Evolutionary conservation across 2,329 filamentous ascomycete species (phyloP).

Genomic region (Epichloe gansuensis): DNA sequence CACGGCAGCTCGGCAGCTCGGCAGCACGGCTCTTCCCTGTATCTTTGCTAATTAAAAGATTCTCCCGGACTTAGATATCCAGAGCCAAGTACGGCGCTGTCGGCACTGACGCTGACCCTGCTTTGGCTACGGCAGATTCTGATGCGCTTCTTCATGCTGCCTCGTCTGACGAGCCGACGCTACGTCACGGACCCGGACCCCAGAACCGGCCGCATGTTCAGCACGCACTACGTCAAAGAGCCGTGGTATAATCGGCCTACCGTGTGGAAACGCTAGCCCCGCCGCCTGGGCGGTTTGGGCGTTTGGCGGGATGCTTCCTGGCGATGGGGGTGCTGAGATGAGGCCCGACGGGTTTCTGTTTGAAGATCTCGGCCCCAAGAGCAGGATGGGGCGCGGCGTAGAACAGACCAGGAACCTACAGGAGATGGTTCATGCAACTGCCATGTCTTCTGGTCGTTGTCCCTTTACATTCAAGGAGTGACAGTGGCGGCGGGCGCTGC

Average conservation of each 20-base stretch:
- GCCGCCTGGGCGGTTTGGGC: conserved; percentile 34
- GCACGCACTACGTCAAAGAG: conserved; percentile 42
- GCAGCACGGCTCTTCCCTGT: no score
- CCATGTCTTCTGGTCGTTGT: background rate
- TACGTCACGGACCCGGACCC: conserved; percentile 36
- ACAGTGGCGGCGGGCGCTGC: background rate
- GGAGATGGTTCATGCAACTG: background rate
- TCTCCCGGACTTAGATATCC: conserved; percentile 24
- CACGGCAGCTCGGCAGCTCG: no score
- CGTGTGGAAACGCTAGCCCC: conserved; percentile 48
- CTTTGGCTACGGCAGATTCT: conserved; percentile 41
- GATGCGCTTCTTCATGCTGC: conserved; percentile 47
- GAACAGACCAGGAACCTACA: conserved; percentile 17
- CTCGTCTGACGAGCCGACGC: conserved; percentile 34
- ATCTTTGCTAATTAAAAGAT: background rate
- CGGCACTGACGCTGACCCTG: conserved; percentile 30
- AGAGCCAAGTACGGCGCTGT: conserved; percentile 27
- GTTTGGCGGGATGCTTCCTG: conserved; percentile 33
- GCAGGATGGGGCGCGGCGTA: conserved; percentile 38
- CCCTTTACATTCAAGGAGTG: background rate
- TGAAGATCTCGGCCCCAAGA: conserved; percentile 49
- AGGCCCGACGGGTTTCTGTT: conserved; percentile 40
- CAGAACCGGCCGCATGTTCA: conserved; percentile 39
- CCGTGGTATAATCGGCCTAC: conserved; percentile 54
- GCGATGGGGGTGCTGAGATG: conserved; percentile 23